Base-by-base conservation (phyloP, 495 filamentous ascomycete genomes). In the Mycothermus thermophilus region DNA sequence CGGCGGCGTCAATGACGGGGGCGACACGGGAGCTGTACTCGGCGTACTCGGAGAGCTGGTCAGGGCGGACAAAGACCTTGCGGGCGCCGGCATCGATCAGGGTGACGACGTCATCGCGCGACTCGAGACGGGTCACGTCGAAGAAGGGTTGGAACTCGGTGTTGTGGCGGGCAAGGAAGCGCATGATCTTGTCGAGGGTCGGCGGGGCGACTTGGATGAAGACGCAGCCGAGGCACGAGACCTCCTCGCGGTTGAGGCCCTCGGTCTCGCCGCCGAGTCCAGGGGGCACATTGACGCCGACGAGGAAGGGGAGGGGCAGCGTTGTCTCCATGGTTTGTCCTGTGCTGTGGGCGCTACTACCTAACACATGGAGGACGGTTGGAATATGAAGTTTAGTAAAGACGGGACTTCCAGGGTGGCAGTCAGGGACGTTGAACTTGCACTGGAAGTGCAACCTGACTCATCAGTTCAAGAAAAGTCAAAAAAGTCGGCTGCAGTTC, bases 1-100 rank as follows among this genome's bases (percentile, higher is more conserved):
- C 43, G 44, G 21, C 40, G 23, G 41, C 51, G n/a, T 48, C 50
- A 18, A 66, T 58, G 7, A 53, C 44, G 0, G 63, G 58, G 20
- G 58, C 60, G 22, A 69, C 56, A 10, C 64, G 55, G 14, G 53
- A 50, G 6, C 63, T 62, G 33, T 55, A 66, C 42, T 63, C 55
- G 17, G 54, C 39, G 34, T 58, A 63, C 24, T 63, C 55, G 9
- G 55, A 40, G 22, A 69, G 35, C 59, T 83, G 77, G 29, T 79
- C 67, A 30, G 76, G 65, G 34, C 70, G 65, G 31, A 93, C 77
- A 54, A 96, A 87, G 29, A 93, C 77, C 56, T 79, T 90, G 26
- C 74, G 69, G n/a, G 84, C 84, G 34, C 92, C 90, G 42, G 76
- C 72, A 51, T 97, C 79, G 34, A 97, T 71, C 19, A 96, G 67